phyloP scores from a whole-genome alignment of 306 rosid species.

The Citrullus colocynthis region DNA sequence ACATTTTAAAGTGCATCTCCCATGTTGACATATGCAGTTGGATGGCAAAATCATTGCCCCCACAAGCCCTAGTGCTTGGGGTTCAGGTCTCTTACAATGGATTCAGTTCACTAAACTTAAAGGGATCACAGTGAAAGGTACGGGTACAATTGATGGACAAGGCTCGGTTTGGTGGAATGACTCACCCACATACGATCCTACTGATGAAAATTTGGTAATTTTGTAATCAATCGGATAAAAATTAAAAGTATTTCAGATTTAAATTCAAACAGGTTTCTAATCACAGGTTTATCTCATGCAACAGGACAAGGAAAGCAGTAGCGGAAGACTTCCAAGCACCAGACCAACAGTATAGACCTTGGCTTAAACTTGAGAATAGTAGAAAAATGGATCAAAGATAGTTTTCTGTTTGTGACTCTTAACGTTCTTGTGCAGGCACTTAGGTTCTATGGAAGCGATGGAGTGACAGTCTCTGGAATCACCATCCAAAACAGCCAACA shows the following conservation, averaged over 20 bases:
- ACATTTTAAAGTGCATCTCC: not conserved
- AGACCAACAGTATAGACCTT: constrained; percentile 70
- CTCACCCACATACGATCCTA: constrained; percentile 39
- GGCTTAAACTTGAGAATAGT: not conserved
- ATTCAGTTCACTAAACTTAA: constrained; percentile 60
- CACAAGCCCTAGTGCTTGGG: constrained; percentile 55
- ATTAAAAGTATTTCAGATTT: not conserved
- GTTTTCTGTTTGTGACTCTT: not conserved
- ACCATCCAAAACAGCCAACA: constrained; percentile 83
- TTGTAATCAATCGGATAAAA: not conserved
- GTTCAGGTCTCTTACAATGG: constrained; percentile 69
- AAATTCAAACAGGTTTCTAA: not conserved
- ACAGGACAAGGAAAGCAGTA: constrained; percentile 6
- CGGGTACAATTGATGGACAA: constrained; percentile 71
- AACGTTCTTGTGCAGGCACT: constrained; percentile 47
- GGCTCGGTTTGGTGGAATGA: constrained; percentile 95
- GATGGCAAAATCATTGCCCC: constrained; percentile 91
- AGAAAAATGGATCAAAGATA: not conserved
- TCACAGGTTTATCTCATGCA: not conserved
- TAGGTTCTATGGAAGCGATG: constrained; percentile 77
- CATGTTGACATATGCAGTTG: constrained; percentile 28
- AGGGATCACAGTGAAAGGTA: constrained; percentile 75
- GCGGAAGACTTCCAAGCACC: constrained; percentile 54
- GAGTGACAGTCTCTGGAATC: constrained; percentile 75
- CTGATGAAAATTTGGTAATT: constrained; percentile 26